Base-by-base conservation (phyloP, 768 basidiomycete species). In the Cystoderma amianthinum region DNA sequence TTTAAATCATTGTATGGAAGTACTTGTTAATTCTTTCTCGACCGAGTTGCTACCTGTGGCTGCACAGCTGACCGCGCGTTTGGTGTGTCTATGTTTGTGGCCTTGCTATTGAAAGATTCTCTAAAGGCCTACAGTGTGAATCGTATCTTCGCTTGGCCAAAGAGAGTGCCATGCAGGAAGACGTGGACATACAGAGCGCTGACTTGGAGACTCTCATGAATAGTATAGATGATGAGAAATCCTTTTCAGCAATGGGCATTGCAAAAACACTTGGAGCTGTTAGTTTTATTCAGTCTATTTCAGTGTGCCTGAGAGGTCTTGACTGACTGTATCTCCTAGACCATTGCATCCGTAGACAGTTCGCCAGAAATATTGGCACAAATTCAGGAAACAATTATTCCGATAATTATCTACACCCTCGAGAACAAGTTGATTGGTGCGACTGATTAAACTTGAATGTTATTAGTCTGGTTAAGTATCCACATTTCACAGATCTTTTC, bases 11-110 rank as follows among this genome's bases (percentile, higher is more conserved):
- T 77, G 83, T 52, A 89, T 91, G 82, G 85, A 90, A 52, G 76
- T 78, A 18, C 82, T 94, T 77, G 91, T 93, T 12, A 80, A 89
- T 48, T 75, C 76, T 32, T 95, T 88, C 75, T 81, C 86, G 54
- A 77, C 77, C 3, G 86, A 93, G 65, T 67, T 95, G 4, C 65
- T 90, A 3, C 90, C 90, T 4, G 90, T 93, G 32, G 86, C 89
- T 12, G 80, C 81, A 23, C 82, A 89, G 58, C 69, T 95, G 34
- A 78, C 85, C 6, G 71, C 78, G 13, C 78, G 86, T 48, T 68
- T 93, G 57, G 88, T 89, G 50, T 15, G 85, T 65, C 18, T 34
- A 15, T 12, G 16, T 23, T 28, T 28, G 25, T 28, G 25, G 25
- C 25, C 25, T 28, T 28, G 7, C 7, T 7, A 16, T 5, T 40